Evolutionary conservation across 345 rosid species (phyloP).

Genomic region (Eucalyptus marginata): DNA sequence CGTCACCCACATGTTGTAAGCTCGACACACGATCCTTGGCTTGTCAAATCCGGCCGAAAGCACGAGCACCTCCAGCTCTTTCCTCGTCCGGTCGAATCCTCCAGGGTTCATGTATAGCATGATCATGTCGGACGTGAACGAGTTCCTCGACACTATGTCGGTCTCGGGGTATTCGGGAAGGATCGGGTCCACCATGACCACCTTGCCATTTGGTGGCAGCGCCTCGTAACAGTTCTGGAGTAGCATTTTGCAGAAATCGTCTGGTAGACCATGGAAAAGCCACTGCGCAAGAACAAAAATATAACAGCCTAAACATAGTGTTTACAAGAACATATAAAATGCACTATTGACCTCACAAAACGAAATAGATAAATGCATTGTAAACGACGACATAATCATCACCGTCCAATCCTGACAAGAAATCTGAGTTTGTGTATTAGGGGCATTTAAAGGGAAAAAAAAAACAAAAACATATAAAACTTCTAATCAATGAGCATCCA

Average conservation of each 20-base stretch:
- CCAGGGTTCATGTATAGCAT: slow-evolving; percentile 31
- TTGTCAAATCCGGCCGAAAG: slow-evolving; percentile 15
- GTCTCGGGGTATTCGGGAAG: slow-evolving; percentile 11
- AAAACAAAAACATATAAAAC: too few relatives aligned
- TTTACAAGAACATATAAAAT: background rate
- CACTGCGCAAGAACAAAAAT: slow-evolving; percentile 1
- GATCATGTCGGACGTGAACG: slow-evolving; percentile 17
- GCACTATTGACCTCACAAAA: too few relatives aligned
- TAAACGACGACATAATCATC: too few relatives aligned
- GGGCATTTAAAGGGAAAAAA: too few relatives aligned
- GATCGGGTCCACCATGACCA: slow-evolving; percentile 23
- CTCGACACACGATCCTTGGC: background rate
- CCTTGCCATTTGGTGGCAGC: slow-evolving; percentile 25
- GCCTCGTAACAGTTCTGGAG: slow-evolving; percentile 36
- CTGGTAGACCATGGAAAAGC: slow-evolving; percentile 29
- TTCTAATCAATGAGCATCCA: background rate
- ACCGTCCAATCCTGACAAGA: too few relatives aligned
- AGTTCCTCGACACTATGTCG: slow-evolving; percentile 12
- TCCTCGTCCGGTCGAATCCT: slow-evolving; percentile 28
- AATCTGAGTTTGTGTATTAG: too few relatives aligned
- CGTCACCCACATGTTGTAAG: background rate
- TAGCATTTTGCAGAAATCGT: slow-evolving; percentile 26
- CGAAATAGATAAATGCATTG: too few relatives aligned
- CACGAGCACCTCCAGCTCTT: slow-evolving; percentile 29
- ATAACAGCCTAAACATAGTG: background rate